Evolutionary conservation across 352 stramenopile species (phyloP).

Genomic region (Pythium aquatile): DNA sequence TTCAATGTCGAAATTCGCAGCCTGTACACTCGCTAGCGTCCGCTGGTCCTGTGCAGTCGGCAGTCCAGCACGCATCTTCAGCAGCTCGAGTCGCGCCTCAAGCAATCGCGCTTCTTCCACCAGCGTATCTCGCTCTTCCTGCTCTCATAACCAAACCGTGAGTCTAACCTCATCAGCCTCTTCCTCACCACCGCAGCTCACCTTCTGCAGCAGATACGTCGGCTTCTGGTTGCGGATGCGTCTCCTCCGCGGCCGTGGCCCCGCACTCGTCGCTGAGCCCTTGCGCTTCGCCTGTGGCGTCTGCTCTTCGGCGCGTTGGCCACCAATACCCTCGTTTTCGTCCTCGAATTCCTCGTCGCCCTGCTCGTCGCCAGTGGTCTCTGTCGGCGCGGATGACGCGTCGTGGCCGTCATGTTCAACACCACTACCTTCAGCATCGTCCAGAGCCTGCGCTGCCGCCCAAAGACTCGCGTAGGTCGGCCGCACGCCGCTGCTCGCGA

Average conservation of each 20-base stretch:
- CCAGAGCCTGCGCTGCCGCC: not conserved
- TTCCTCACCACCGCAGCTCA: not conserved
- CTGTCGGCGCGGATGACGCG: not conserved
- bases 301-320: not conserved
- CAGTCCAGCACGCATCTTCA: slow-evolving; percentile 18
- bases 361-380: not conserved
- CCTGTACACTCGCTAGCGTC: slow-evolving; percentile 15
- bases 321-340: not conserved
- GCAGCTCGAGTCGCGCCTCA: slow-evolving; percentile 20
- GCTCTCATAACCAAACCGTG: not conserved
- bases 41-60: slow-evolving; percentile 20
- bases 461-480: not conserved
- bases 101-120: slow-evolving; percentile 14
- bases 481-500: not conserved
- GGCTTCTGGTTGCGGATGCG: slow-evolving; percentile 14
- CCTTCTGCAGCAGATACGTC: slow-evolving; percentile 28
- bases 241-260: not conserved
- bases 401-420: not conserved
- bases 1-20: slow-evolving; percentile 20
- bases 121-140: slow-evolving; percentile 24
- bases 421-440: not conserved
- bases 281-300: not conserved
- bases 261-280: not conserved
- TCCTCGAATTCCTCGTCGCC: not conserved
- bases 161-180: not conserved